These are phyloP conservation scores for Fragosphaeria purpurea DNA, from an alignment of 2,329 filamentous ascomycete species.

Conservation along the genomic window DNA sequence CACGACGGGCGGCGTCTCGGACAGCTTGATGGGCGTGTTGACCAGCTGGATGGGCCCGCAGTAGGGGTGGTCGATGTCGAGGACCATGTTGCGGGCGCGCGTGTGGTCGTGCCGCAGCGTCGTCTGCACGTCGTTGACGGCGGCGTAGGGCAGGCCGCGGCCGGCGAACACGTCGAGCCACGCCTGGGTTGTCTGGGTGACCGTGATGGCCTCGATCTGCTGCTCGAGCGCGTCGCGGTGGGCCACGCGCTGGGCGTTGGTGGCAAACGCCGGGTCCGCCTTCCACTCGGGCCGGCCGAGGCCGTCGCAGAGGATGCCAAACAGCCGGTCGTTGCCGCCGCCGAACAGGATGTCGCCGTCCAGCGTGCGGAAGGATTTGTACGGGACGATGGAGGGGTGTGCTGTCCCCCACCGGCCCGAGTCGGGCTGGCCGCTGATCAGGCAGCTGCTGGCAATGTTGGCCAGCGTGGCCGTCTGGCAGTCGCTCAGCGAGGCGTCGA, in stretches of 20 bases:
- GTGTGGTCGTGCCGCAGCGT: conserved; percentile 81
- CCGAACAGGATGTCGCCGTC: conserved; percentile 63
- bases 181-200: conserved; percentile 69
- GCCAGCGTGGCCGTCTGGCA: conserved; percentile 89
- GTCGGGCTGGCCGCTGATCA: conserved; percentile 82
- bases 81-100: conserved; percentile 77
- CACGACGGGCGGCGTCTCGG: conserved; percentile 66
- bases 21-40: conserved; percentile 92
- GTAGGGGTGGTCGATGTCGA: conserved; percentile 69
- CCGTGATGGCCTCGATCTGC: conserved; percentile 66
- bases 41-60: conserved; percentile 85
- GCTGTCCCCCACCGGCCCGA: conserved; percentile 91
- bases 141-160: conserved; percentile 84
- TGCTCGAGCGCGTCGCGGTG: conserved; percentile 69
- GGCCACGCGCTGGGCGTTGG: conserved; percentile 54
- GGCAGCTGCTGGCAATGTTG: conserved; percentile 88
- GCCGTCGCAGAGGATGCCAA: conserved; percentile 52
- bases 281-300: conserved; percentile 51
- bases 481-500: conserved; percentile 85
- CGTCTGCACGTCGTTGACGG: conserved; percentile 83
- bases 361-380: conserved; percentile 69
- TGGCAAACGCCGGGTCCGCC: conserved; percentile 45
- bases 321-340: conserved; percentile 63
- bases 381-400: conserved; percentile 96
- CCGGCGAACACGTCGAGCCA: conserved; percentile 84